Percentiles rank a stretch among this genome's conserved stretches.
phyloP scores from a whole-genome alignment of 345 rosid species.

The Arabidopsis suecica region DNA sequence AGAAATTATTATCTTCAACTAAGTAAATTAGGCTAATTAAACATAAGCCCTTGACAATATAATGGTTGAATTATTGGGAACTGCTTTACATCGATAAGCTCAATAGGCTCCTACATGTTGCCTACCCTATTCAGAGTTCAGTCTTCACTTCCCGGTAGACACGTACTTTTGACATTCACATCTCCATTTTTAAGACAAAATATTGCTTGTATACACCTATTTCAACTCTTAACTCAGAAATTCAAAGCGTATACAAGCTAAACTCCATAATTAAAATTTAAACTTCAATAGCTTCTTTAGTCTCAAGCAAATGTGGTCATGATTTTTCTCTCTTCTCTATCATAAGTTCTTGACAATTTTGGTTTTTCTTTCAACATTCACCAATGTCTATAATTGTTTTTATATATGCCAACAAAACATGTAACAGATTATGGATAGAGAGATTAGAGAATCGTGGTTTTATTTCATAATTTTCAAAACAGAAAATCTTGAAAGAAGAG shows the following conservation, averaged over 20 bases:
- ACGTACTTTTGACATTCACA: background rate
- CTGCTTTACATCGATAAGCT: constrained; percentile 26
- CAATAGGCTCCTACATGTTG: constrained; percentile 21
- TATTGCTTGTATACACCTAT: background rate
- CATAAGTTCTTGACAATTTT: no score
- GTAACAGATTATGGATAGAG: constrained; percentile 19
- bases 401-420: constrained; percentile 13
- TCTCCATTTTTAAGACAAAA: background rate
- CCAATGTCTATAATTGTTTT: background rate
- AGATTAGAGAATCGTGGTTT: constrained; percentile 16
- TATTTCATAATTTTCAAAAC: constrained; percentile 18
- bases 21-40: background rate
- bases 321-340: no score
- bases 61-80: constrained; percentile 34
- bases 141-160: constrained; percentile 3
- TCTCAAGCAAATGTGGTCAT: no score
- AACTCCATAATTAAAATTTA: background rate
- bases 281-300: no score
- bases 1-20: background rate
- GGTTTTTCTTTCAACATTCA: background rate
- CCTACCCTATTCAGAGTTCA: background rate
- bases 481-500: constrained; percentile 38
- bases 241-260: background rate
- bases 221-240: background rate
- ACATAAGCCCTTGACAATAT: background rate